Evolutionary conservation across 495 filamentous ascomycete species (phyloP).

Genomic region (Podospora fimiseda): DNA sequence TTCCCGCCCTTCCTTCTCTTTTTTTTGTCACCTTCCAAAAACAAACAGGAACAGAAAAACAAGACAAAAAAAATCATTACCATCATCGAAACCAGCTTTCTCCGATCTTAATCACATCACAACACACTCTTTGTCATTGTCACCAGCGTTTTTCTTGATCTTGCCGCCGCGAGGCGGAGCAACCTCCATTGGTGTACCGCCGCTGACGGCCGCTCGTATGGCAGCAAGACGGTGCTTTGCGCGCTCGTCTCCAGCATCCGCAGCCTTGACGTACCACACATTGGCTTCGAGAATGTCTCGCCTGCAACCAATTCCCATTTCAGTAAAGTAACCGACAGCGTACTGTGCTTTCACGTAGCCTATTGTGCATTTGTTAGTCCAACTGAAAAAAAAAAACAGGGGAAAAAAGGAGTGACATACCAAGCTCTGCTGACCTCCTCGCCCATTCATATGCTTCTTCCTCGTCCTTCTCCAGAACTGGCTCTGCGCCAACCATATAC

Average conservation of each 20-base stretch:
- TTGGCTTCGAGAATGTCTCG: conserved; percentile 92
- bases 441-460: conserved; percentile 97
- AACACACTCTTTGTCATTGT: conserved; percentile 53
- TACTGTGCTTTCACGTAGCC: conserved; percentile 92
- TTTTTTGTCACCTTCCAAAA: not conserved
- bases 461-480: conserved; percentile 89
- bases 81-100: not conserved
- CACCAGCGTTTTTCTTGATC: conserved; percentile 43
- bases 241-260: conserved; percentile 83
- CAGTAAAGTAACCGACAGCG: conserved; percentile 92
- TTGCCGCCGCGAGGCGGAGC: conserved; percentile 42
- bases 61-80: not conserved
- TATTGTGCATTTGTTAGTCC: conserved; percentile 26
- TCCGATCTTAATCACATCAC: conserved; percentile 46
- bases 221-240: conserved; percentile 79
- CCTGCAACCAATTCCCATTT: conserved; percentile 94
- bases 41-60: too few relatives aligned
- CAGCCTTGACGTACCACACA: conserved; percentile 96
- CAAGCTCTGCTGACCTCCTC: conserved; percentile 70
- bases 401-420: conserved; percentile 46
- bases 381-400: conserved; percentile 10
- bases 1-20: not conserved
- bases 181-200: conserved; percentile 53
- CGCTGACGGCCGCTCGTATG: conserved; percentile 79
- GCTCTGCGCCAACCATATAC: conserved; percentile 95